Evolutionary conservation across 148 eudicot genomes (phyloP), one percentile per base, ranked within the genome.

Genomic region (Camellia japonica): DNA sequence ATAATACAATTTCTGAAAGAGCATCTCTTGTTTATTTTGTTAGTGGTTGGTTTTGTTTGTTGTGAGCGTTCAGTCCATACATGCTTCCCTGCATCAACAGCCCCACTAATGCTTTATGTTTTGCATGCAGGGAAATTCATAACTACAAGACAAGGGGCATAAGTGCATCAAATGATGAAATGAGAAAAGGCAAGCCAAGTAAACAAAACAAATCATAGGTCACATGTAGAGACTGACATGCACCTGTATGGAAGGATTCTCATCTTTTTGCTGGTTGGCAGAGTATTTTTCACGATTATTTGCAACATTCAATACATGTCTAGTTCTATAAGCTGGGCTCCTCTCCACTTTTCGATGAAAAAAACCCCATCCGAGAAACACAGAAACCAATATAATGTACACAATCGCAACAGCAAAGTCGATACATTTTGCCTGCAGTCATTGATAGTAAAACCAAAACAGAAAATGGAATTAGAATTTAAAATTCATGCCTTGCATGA

Each of bases 331-430:
- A 77, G 58, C 87, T 14, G 90, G 87, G 81, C 79, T 89, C 73
- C 75, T 85, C 86, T 84, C 85, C 79, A 81, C 85, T 87, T 93
- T 92, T 80, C 84, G 90, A 79, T 89, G 88, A 72, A 83, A 73
- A 68, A 90, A 91, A 76, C 97, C 95, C 98, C 99, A 97, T 75
- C 99, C 97, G 73, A 94, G 92, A 87, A 94, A 91, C 63, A 90
- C 62, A 61, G 92, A 89, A 47, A 90, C 87, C 80, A 91, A 82
- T 65, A 90, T 75, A 77, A 97, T 86, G 82, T 94, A 97, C 75
- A 91, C 81, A 51, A 91, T 84, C 61, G 97, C 87, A 42, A 91
- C 71, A 75, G 94, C 88, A 79, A 97, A 80, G 79, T 97, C 99
- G 78, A 93, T 80, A 86, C 99, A 97, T 87, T 90, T 97, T 80